Base-by-base conservation (phyloP, 495 filamentous ascomycete genomes). In the Cercophora scortea region DNA sequence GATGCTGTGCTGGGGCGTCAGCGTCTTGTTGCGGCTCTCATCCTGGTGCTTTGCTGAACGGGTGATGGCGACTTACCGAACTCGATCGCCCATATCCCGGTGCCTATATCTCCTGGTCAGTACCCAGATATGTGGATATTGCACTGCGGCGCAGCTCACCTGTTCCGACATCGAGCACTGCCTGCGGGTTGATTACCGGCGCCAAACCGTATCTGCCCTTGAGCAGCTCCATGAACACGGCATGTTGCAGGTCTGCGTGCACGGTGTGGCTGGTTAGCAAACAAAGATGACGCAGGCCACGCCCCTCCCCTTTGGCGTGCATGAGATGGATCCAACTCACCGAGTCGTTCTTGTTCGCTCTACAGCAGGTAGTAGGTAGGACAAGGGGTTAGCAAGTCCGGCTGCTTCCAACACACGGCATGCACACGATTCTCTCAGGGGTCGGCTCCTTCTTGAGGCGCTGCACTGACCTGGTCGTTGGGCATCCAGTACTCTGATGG, bases 241-340 rank as follows among this genome's bases (percentile, higher is more conserved):
- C 65, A 51, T 80, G 77, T 60, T 80, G 75, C 13, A 79, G 59
- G 50, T 80, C 77, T 75, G 40, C 41, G 3, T 8, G 15, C 15
- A 16, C n/a, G 38, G 6, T 39, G 41, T 45, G 43, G 13, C 16
- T 2, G 17, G 35, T 35, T 10, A 44, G 33, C 8, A 39, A 32
- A 15, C n/a, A 35, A 5, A 1, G n/a, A 13, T 13, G 40, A 49
- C 1, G 17, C 11, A 40, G 1, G 15, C 13, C 9, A 9, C 5
- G 17, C 2, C 10, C 16, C 25, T 25, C 25, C 25, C 2, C 25
- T 45, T 17, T 42, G 13, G 10, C 47, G 33, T 8, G 47, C 10
- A 49, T 12, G 2, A 25, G 25, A 25, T 25, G 25, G 47, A n/a
- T 38, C 1, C 8, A 18, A 47, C 56, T 42, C 59, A 75, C 74